Evolutionary conservation across 1,284 basidiomycete genomes (phyloP).

Genomic region (Cryptococcus hybrid): DNA sequence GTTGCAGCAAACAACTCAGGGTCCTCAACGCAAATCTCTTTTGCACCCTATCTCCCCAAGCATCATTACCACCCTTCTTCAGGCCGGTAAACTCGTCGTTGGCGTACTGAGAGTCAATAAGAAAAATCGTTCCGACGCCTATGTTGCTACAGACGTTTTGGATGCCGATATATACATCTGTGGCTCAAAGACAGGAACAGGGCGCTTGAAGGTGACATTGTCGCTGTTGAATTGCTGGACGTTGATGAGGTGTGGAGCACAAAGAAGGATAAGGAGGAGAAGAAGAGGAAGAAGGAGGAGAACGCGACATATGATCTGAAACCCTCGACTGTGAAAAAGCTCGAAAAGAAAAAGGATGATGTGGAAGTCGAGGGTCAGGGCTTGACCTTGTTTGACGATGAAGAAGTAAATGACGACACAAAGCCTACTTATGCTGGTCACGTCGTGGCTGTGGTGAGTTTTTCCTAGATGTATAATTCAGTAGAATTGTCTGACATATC

Average conservation of each 20-base stretch:
- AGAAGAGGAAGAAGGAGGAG: slow-evolving; percentile 99
- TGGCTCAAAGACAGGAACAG: slow-evolving; percentile 97
- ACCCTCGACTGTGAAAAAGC: slow-evolving; percentile 72
- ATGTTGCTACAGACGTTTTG: slow-evolving; percentile 97
- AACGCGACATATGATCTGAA: slow-evolving; percentile 80
- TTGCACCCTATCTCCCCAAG: slow-evolving; percentile 97
- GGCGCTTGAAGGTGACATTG: slow-evolving; percentile 97
- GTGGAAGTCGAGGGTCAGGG: slow-evolving; percentile 99
- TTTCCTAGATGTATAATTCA: not conserved
- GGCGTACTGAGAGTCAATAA: slow-evolving; percentile 98
- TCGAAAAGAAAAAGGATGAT: slow-evolving; percentile 99
- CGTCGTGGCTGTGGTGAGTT: slow-evolving; percentile 80
- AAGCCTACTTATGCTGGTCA: slow-evolving; percentile 87
- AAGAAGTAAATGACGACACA: slow-evolving; percentile 95
- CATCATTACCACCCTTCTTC: slow-evolving; percentile 94
- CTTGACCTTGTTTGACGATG: slow-evolving; percentile 92
- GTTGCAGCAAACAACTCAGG: slow-evolving; percentile 76
- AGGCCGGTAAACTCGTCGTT: slow-evolving; percentile 98
- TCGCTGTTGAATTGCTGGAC: slow-evolving; percentile 96
- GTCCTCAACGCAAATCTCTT: slow-evolving; percentile 97
- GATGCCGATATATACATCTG: slow-evolving; percentile 99
- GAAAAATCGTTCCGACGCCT: slow-evolving; percentile 97
- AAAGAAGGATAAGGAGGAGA: slow-evolving; percentile 99
- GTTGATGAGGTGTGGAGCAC: slow-evolving; percentile 98
- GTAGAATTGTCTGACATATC: not conserved